Base-by-base conservation (phyloP, 441 rosid genomes). In the Adansonia grandidieri region DNA sequence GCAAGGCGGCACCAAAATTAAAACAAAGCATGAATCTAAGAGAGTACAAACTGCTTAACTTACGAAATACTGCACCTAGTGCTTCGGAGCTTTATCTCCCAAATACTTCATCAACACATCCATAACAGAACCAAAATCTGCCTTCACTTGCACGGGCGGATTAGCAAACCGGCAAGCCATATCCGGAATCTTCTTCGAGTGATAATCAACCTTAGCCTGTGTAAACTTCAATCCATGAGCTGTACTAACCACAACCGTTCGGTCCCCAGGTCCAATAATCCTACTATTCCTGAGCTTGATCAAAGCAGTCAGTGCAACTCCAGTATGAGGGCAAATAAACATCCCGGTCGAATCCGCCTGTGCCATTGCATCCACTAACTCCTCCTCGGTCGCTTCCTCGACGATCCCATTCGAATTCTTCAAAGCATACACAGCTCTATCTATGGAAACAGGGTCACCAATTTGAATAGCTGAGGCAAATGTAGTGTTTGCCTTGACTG, bases 301-400 rank as follows among this genome's bases (percentile, higher is more conserved):
- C 85, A 91, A 37, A 2, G 95, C 93, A 0, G 93, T 85, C 65
- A 91, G 70, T 2, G 95, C 95, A 15, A 91, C 95, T 67, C 95
- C 95, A n/a, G 95, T 89, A 71, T 91, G 95, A 5, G 93, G 95
- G 67, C 95, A 91, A 14, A 86, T 88, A 80, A 91, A 91, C 95
- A 91, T 91, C 42, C 93, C 95, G 0, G 95, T 91, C 1, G 91
- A 89, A 85, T 91, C 93, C 0, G 95, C 95, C 54, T 78, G 89
- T 0, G 93, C 91, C 93, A 87, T 88, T 3, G 95, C 93, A 64
- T 91, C 93, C 95, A 91, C 89, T 79, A 89, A 77, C 83, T 89
- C 93, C 76, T 88, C 93, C 82, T 91, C 95, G 0, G 92, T 88
- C 0, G 95, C 93, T 78, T 91, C 93, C 79, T 89, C 95, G 1